phyloP scores from a whole-genome alignment of 768 basidiomycete species.

The Suillus luteus region DNA sequence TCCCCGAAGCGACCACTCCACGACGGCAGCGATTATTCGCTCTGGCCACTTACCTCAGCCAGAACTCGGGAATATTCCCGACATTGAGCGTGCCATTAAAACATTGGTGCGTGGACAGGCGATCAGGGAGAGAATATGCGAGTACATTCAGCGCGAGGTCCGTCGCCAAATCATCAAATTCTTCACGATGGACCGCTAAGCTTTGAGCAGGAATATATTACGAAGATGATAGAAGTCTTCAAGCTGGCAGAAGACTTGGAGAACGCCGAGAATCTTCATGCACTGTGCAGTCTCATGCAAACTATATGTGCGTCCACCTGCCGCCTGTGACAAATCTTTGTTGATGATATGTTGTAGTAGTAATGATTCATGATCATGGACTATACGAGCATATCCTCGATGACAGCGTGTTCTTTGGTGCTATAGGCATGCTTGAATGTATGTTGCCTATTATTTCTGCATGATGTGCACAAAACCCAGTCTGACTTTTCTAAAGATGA shows the following conservation, averaged over 20 bases:
- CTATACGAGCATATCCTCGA: slow-evolving; percentile 95
- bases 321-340: neutral
- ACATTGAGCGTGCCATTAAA: slow-evolving; percentile 81
- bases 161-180: slow-evolving; percentile 25
- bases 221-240: slow-evolving; percentile 81
- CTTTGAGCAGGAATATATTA: slow-evolving; percentile 75
- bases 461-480: slow-evolving; percentile 17
- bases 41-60: slow-evolving; percentile 77
- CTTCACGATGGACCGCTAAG: slow-evolving; percentile 17
- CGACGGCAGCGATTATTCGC: slow-evolving; percentile 65
- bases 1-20: slow-evolving; percentile 62
- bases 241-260: slow-evolving; percentile 92
- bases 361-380: slow-evolving; percentile 92
- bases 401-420: slow-evolving; percentile 89
- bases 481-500: slow-evolving; percentile 62
- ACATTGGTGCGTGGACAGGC: slow-evolving; percentile 67
- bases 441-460: slow-evolving; percentile 33
- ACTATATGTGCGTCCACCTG: slow-evolving; percentile 71
- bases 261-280: slow-evolving; percentile 86
- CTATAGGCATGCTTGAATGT: slow-evolving; percentile 98
- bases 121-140: slow-evolving; percentile 84
- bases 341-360: slow-evolving; percentile 54
- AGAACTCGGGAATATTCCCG: slow-evolving; percentile 71
- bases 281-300: slow-evolving; percentile 90
- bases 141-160: slow-evolving; percentile 86